Percentiles rank a stretch among this genome's conserved stretches.
phyloP scores from a whole-genome alignment of 176 grass and related monocot species.

The Urochloa ruziziensis region DNA sequence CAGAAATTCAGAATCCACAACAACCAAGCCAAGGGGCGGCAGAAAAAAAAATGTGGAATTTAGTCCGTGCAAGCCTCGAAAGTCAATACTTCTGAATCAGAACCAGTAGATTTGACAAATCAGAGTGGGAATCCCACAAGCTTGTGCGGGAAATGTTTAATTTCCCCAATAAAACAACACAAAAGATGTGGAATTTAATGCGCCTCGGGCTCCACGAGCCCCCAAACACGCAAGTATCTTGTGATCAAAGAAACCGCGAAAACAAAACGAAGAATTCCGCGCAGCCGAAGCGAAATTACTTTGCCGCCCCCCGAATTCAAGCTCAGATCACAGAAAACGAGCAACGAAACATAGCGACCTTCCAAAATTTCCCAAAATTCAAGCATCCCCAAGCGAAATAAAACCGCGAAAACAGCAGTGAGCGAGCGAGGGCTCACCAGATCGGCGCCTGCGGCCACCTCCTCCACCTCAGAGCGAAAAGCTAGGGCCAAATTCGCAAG shows the following conservation, averaged over 20 bases:
- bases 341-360: not conserved
- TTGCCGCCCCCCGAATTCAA: not conserved
- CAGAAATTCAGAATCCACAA: not conserved
- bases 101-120: constrained; percentile 28
- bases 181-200: constrained; percentile 36
- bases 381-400: not conserved
- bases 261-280: not conserved
- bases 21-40: not conserved
- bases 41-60: constrained; percentile 10
- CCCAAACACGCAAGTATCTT: constrained; percentile 33
- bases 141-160: constrained; percentile 24
- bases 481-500: not conserved
- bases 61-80: not conserved
- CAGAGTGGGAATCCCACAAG: not conserved
- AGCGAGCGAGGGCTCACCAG: constrained; percentile 36
- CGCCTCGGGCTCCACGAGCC: constrained; percentile 29
- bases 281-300: not conserved
- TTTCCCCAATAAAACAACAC: constrained; percentile 23
- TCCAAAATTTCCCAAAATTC: constrained; percentile 16
- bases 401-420: not conserved
- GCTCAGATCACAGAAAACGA: constrained; percentile 10
- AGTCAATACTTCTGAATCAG: constrained; percentile 27
- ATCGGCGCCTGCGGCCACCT: constrained; percentile 30
- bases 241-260: constrained; percentile 31
- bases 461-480: constrained; percentile 25